These are phyloP conservation scores for Alternaria arborescens DNA, from an alignment of 2,329 filamentous ascomycete species.

Conservation along the genomic window DNA sequence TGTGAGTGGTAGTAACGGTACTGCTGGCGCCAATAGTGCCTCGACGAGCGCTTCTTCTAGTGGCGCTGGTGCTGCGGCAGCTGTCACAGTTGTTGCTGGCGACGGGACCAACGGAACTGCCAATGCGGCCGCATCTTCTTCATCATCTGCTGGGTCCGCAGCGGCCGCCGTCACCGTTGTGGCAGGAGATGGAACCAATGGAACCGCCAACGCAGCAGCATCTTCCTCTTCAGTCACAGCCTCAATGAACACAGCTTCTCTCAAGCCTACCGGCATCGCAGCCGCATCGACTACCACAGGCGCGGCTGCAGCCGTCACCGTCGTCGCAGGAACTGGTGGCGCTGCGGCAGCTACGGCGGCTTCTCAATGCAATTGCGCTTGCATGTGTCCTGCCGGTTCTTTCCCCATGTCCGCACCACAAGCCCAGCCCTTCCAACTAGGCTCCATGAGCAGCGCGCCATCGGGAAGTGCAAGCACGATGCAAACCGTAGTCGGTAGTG, in stretches of 20 bases:
- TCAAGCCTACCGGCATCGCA: constrained; percentile 19
- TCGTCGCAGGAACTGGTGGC: constrained; percentile 28
- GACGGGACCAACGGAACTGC: constrained; percentile 14
- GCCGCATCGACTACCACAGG: constrained; percentile 20
- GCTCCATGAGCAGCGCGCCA: constrained; percentile 22
- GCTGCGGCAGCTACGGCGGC: constrained; percentile 21
- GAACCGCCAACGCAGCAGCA: constrained; percentile 24
- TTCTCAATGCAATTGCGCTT: constrained; percentile 40
- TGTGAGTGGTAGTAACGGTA: constrained; percentile 5
- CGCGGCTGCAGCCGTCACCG: constrained; percentile 28
- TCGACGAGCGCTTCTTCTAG: not conserved
- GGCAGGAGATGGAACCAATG: constrained; percentile 22
- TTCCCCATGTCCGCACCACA: constrained; percentile 44
- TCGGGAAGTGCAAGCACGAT: constrained; percentile 27
- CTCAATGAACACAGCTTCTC: constrained; percentile 22
- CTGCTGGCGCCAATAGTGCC: constrained; percentile 4
- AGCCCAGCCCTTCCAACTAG: constrained; percentile 41
- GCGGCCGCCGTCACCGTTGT: constrained; percentile 23
- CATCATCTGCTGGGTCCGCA: not conserved
- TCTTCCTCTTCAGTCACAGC: constrained; percentile 16
- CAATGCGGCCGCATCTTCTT: constrained; percentile 26
- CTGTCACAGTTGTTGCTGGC: constrained; percentile 34
- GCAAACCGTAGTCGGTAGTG: constrained; percentile 31
- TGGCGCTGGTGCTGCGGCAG: constrained; percentile 7
- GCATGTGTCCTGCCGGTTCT: constrained; percentile 38